phyloP scores from a whole-genome alignment of 805 yeast species.

The Lipomyces sp. region DNA sequence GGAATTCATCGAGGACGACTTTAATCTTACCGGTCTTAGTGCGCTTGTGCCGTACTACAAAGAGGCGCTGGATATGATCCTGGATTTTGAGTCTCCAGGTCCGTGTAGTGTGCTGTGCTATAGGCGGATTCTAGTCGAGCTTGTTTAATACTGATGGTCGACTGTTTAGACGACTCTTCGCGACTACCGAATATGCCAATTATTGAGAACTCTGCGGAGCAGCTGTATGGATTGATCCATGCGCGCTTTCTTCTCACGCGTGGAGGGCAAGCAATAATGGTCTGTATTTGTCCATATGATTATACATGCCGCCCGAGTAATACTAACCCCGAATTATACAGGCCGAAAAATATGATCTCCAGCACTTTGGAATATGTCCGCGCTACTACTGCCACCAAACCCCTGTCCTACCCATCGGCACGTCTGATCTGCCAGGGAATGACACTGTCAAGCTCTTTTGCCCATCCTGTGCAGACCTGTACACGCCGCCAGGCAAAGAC shows the following conservation, averaged over 20 bases:
- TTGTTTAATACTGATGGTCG: constrained; percentile 37
- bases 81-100: constrained; percentile 67
- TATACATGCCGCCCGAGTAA: constrained; percentile 35
- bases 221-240: constrained; percentile 89
- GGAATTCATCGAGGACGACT: constrained; percentile 94
- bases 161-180: constrained; percentile 39
- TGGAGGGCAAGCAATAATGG: constrained; percentile 73
- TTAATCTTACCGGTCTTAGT: constrained; percentile 86
- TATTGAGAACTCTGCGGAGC: constrained; percentile 86
- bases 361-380: constrained; percentile 89
- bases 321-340: constrained; percentile 42
- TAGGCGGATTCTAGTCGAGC: background rate
- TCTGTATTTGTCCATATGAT: background rate
- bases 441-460: constrained; percentile 91
- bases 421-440: constrained; percentile 84
- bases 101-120: background rate
- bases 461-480: constrained; percentile 90
- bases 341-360: constrained; percentile 87
- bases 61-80: constrained; percentile 84
- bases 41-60: constrained; percentile 84
- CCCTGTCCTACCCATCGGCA: constrained; percentile 87
- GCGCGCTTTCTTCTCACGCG: constrained; percentile 86
- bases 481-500: constrained; percentile 81
- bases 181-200: constrained; percentile 68
- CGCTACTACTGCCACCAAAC: constrained; percentile 85